Evolutionary conservation across 345 rosid species (phyloP).

Genomic region (Citrus unshiu): DNA sequence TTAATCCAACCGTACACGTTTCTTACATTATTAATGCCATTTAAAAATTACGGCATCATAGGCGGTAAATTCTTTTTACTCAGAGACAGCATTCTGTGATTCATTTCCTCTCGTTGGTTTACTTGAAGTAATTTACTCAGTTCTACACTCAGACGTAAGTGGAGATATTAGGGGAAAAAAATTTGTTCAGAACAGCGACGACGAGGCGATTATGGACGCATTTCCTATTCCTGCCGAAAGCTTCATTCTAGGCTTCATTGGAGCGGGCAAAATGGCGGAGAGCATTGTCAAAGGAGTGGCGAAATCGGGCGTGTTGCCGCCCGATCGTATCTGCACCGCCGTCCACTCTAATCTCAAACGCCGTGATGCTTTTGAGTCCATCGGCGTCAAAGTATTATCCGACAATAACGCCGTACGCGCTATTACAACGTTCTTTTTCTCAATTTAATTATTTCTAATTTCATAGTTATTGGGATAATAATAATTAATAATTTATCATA

Average conservation of each 20-base stretch:
- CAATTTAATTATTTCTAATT: background rate
- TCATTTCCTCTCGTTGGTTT: too few species aligned
- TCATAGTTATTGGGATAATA: background rate
- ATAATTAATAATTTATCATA: conserved; percentile 1
- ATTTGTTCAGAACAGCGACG: background rate
- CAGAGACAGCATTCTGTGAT: too few species aligned
- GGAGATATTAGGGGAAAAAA: too few species aligned
- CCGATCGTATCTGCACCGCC: conserved; percentile 66
- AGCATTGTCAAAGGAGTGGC: conserved; percentile 82
- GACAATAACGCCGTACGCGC: conserved; percentile 45
- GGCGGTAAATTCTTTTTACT: too few species aligned
- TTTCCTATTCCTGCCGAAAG: conserved; percentile 43
- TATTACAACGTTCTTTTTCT: background rate
- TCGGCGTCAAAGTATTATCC: conserved; percentile 56
- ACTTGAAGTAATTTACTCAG: too few species aligned
- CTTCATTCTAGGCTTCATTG: conserved; percentile 67
- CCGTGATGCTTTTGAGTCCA: conserved; percentile 57
- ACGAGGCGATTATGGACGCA: conserved; percentile 32
- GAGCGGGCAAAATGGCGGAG: conserved; percentile 96
- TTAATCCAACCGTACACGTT: too few species aligned
- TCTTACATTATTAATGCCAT: too few species aligned
- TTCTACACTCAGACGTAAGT: too few species aligned
- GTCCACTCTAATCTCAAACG: conserved; percentile 58
- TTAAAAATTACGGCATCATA: too few species aligned
- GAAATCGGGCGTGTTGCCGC: conserved; percentile 63